Evolutionary conservation across 148 eudicot genomes (phyloP).

Genomic region (Cornus controversa): DNA sequence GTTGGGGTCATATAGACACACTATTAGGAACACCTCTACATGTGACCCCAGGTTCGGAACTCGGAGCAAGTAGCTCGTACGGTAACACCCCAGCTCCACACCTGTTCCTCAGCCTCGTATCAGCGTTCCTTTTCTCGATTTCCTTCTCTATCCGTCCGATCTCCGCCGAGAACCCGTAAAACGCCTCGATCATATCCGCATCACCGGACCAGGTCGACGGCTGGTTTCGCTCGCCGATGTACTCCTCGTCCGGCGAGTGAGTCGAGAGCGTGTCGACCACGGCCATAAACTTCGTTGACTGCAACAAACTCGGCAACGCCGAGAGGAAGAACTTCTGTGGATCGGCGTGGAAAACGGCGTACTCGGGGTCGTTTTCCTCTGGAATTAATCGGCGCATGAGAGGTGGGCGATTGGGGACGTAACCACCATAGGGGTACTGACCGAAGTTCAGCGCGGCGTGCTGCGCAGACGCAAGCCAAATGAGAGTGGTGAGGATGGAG

Average conservation of each 20-base stretch:
- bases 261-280: constrained; percentile 91
- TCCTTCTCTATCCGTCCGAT: constrained; percentile 68
- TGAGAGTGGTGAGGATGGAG: constrained; percentile 68
- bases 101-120: constrained; percentile 64
- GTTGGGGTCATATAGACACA: constrained; percentile 55
- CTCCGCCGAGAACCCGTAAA: constrained; percentile 71
- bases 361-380: constrained; percentile 74
- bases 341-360: constrained; percentile 47
- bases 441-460: constrained; percentile 94
- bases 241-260: constrained; percentile 95
- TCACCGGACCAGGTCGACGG: constrained; percentile 84
- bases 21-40: constrained; percentile 97
- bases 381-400: constrained; percentile 79
- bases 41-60: constrained; percentile 87
- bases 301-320: constrained; percentile 71
- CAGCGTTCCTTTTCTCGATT: constrained; percentile 65
- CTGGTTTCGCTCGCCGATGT: constrained; percentile 76
- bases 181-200: constrained; percentile 62
- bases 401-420: constrained; percentile 88
- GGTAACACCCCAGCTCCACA: constrained; percentile 96
- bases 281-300: constrained; percentile 89
- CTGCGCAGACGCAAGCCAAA: constrained; percentile 92
- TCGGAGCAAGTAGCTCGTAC: constrained; percentile 87
- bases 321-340: constrained; percentile 73
- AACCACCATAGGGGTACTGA: constrained; percentile 96